Conservation (phyloP, 805 yeast species). For the Torulaspora gathmanii region DNA sequence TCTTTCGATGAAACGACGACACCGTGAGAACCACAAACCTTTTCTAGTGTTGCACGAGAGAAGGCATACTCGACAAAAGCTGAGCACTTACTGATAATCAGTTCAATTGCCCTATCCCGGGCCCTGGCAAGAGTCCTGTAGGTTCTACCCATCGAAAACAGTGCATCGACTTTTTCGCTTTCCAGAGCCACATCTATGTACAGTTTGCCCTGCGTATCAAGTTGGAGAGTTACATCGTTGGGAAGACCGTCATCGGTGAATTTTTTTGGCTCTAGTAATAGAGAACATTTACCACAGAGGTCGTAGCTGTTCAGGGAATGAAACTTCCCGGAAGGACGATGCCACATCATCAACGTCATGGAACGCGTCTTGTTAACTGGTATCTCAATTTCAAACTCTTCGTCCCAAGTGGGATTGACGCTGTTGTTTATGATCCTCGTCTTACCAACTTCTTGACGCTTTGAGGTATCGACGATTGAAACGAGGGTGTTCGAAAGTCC, state of each 20-base stretch:
- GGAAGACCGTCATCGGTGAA: constrained; percentile 68
- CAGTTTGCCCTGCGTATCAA: constrained; percentile 66
- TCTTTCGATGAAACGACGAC: constrained; percentile 41
- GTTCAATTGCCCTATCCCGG: constrained; percentile 60
- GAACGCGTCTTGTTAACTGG: constrained; percentile 42
- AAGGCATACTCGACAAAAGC: constrained; percentile 52
- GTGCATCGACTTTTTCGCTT: constrained; percentile 71
- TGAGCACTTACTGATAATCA: constrained; percentile 70
- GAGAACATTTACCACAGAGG: constrained; percentile 58
- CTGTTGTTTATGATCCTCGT: constrained; percentile 62
- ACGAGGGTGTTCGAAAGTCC: constrained; percentile 55
- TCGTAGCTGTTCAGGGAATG: constrained; percentile 46
- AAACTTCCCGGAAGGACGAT: constrained; percentile 41
- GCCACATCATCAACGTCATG: constrained; percentile 66
- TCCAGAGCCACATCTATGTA: constrained; percentile 68
- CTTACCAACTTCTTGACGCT: constrained; percentile 54
- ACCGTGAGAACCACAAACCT: constrained; percentile 52
- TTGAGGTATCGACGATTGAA: constrained; percentile 53
- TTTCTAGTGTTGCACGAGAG: constrained; percentile 54
- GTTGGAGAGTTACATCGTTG: constrained; percentile 51
- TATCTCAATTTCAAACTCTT: constrained; percentile 61
- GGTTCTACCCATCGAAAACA: constrained; percentile 75
- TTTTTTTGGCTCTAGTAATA: constrained; percentile 57
- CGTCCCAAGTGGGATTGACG: constrained; percentile 79
- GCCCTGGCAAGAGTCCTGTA: constrained; percentile 59